These are phyloP conservation scores for Cyberlindnera suaveolens DNA, from an alignment of 805 yeast genomes.

Conservation along the genomic window DNA sequence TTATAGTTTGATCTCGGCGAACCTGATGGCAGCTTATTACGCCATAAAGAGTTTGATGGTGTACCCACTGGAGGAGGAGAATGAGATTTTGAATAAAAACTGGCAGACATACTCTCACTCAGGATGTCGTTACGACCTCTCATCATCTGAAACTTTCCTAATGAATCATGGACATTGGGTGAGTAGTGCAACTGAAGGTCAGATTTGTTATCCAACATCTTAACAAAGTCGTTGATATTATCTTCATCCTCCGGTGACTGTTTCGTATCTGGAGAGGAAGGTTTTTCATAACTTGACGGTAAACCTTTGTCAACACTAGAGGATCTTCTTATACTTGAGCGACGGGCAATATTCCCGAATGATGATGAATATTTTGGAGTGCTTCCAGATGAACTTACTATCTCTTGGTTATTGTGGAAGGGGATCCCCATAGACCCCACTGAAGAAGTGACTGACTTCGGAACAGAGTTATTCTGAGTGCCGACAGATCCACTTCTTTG, in stretches of 20 bases:
- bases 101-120: conserved; percentile 49
- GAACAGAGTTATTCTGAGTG: conserved; percentile 19
- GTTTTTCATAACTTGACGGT: conserved; percentile 27
- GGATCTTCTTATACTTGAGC: conserved; percentile 33
- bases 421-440: conserved; percentile 19
- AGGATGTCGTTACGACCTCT: conserved; percentile 47
- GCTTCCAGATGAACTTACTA: conserved; percentile 33
- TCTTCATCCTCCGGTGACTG: conserved; percentile 30
- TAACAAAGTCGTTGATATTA: conserved; percentile 65
- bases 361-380: conserved; percentile 67
- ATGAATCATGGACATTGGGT: conserved; percentile 36
- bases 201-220: conserved; percentile 58
- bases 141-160: conserved; percentile 46
- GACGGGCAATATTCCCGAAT: conserved; percentile 62
- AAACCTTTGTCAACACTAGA: conserved; percentile 24
- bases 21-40: conserved; percentile 20
- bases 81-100: conserved; percentile 29
- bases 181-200: conserved; percentile 35
- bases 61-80: conserved; percentile 12
- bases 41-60: conserved; percentile 5
- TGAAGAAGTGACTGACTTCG: conserved; percentile 24
- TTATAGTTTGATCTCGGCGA: conserved; percentile 26
- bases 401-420: conserved; percentile 7
- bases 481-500: conserved; percentile 32
- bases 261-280: conserved; percentile 21